Evolutionary conservation across 768 basidiomycete genomes (phyloP), one percentile per base, ranked within the genome.

Genomic region (Tricholoma terreum): DNA sequence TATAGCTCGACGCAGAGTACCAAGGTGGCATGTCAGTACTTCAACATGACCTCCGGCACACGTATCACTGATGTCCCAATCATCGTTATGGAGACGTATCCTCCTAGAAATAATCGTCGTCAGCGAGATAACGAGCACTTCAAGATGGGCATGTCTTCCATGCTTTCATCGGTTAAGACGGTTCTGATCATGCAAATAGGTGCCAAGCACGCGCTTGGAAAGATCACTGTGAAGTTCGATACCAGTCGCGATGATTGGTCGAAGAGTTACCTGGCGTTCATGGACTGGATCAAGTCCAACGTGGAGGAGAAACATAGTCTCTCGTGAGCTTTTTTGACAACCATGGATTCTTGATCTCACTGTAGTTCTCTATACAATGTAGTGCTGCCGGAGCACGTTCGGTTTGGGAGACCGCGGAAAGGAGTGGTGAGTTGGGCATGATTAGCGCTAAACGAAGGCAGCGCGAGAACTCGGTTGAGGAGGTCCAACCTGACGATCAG

Each of bases 161-260:
- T 22, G 22, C 4, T 30, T 11, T 19, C 19, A 5, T n/a, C 42
- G 19, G 8, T 43, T 49, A 27, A n/a, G 19, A 12, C 21, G 22
- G 24, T 54, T 19, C 38, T 54, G 3, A 43, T 19, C 8, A 22
- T 35, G 7, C 24, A 4, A 21, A 35, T 30, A 65, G 63, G 62
- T 35, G 60, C 54, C 11, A 51, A 49, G 2, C 54, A 31, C 19
- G 59, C 56, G 0, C 35, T 56, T 10, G 68, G 70, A 9, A 42
- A 58, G 2, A 61, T 70, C 22, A 54, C 57, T 17, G 31, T 69
- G 15, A 63, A 57, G 52, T 60, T 69, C 27, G 61, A 69, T 21
- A 49, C 6, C 17, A 9, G 11, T 31, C 15, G 33, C 40, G 36
- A 50, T 6, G 38, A 50, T 17, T 58, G 58, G 55, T 31, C 27